Conservation (phyloP, 805 yeast genomes). For the Kazachstania africana region DNA sequence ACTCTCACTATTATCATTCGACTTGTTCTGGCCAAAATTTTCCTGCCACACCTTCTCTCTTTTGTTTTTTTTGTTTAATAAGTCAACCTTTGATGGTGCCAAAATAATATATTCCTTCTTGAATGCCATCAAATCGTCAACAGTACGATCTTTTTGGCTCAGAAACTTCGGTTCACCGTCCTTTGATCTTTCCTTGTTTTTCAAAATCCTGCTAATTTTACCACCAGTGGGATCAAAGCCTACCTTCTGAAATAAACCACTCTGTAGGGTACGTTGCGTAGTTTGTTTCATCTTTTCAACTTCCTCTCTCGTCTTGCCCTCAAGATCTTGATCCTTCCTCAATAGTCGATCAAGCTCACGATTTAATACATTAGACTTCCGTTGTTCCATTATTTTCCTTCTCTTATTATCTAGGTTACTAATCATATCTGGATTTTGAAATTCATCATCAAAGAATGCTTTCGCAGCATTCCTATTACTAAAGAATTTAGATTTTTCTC, state of each 20-base stretch:
- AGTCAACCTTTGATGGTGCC: constrained; percentile 23
- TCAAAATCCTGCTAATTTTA: constrained; percentile 11
- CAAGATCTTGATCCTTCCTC: constrained; percentile 11
- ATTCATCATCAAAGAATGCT: constrained; percentile 41
- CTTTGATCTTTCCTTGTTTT: constrained; percentile 1
- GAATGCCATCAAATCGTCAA: constrained; percentile 22
- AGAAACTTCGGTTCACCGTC: background rate
- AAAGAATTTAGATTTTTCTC: constrained; percentile 18
- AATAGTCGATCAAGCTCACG: constrained; percentile 19
- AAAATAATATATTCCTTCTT: constrained; percentile 27
- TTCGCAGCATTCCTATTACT: constrained; percentile 32
- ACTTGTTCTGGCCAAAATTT: constrained; percentile 1
- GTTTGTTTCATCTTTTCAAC: constrained; percentile 19
- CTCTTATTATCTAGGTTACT: constrained; percentile 29
- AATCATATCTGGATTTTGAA: constrained; percentile 36
- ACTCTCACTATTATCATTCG: constrained; percentile 6
- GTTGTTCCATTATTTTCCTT: constrained; percentile 30
- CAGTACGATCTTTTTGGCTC: constrained; percentile 2
- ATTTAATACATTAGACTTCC: constrained; percentile 20
- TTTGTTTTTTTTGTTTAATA: constrained; percentile 17
- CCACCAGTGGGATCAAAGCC: constrained; percentile 44
- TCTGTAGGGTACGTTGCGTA: constrained; percentile 30
- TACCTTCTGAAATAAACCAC: constrained; percentile 29
- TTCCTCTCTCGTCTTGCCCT: constrained; percentile 9
- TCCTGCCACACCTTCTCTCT: constrained; percentile 21